Evolutionary conservation across 2,329 filamentous ascomycete species (phyloP).

Genomic region (Penicillium sumatraense): DNA sequence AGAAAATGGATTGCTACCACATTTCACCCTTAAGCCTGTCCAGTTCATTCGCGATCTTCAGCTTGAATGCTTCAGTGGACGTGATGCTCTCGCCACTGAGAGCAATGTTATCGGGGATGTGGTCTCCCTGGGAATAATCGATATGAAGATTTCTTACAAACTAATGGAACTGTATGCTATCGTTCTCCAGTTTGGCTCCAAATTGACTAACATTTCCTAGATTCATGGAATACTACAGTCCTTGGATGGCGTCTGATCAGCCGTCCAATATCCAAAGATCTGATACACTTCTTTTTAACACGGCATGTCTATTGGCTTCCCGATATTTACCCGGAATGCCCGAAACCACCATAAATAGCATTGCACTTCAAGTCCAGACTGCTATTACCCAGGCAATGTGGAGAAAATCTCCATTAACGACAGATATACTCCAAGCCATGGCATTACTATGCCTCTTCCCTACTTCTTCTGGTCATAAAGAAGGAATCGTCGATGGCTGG

Average conservation of each 20-base stretch:
- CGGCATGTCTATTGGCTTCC: constrained; percentile 38
- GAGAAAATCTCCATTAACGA: constrained; percentile 34
- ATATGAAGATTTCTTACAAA: constrained; percentile 36
- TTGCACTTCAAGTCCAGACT: constrained; percentile 39
- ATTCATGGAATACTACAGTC: constrained; percentile 36
- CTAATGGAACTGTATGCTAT: constrained; percentile 35
- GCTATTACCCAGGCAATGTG: constrained; percentile 34
- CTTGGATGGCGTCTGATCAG: constrained; percentile 37
- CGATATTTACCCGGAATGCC: constrained; percentile 39
- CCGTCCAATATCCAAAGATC: constrained; percentile 33
- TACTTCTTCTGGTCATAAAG: constrained; percentile 37
- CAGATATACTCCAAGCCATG: constrained; percentile 37
- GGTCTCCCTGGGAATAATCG: constrained; percentile 34
- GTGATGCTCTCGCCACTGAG: constrained; percentile 28
- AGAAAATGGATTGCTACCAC: constrained; percentile 26
- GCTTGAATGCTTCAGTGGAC: constrained; percentile 35
- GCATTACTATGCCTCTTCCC: constrained; percentile 39
- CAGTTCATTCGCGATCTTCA: constrained; percentile 39
- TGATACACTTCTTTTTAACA: constrained; percentile 39
- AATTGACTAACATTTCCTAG: constrained; percentile 5
- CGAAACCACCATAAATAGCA: constrained; percentile 30
- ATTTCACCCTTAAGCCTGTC: constrained; percentile 34
- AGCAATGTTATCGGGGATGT: constrained; percentile 30
- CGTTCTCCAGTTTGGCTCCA: background rate
- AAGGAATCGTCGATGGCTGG: constrained; percentile 41